Base-by-base conservation (phyloP, 1,284 basidiomycete genomes). In the Melampsora americana region DNA sequence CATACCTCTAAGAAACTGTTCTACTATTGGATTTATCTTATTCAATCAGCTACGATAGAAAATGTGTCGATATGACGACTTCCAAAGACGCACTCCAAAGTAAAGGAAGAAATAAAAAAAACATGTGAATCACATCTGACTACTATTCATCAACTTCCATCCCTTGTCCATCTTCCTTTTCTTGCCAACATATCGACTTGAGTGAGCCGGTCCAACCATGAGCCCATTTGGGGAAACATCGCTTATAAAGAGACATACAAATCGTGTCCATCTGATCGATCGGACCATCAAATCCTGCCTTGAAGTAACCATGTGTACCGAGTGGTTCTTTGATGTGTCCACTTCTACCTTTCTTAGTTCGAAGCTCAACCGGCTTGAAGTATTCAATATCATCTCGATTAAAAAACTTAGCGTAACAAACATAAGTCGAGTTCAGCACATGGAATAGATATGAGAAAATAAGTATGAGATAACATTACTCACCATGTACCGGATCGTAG, bases 231-330 rank as follows among this genome's bases (percentile, higher is more conserved):
- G 93, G 93, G 83, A 89, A 95, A 74, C 94, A 89, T 64, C 94
- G 87, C 84, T 95, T 96, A 84, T 95, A 95, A 77, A 96, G 81
- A 64, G 89, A 88, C 91, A 95, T 90, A 82, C 92, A 93, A 66
- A 95, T 87, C 6, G 92, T 94, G 80, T 95, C 94, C 93, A 98
- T 96, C 85, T 97, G 95, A 81, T 88, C 91, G 80, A 99, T 89
- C 9, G 92, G 92, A 1, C 92, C 93, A 81, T 98, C 95, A 83
- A 99, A 99, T 82, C 93, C 59, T 11, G 72, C 94, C 85, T 99
- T 99, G 87, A 93, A 95, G 84, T 98, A 97, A 14, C 95, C 96
- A 81, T 99, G 95, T 30, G 94, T 98, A 66, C 95, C 95, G n/a
- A 99, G 87, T 6, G 92, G 90, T 84, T 95, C 95, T 46, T 87